Percentiles rank a stretch among this genome's conserved stretches.
Conservation (phyloP, 371 early-diverging fungal species). For the Mucor racemosus region DNA sequence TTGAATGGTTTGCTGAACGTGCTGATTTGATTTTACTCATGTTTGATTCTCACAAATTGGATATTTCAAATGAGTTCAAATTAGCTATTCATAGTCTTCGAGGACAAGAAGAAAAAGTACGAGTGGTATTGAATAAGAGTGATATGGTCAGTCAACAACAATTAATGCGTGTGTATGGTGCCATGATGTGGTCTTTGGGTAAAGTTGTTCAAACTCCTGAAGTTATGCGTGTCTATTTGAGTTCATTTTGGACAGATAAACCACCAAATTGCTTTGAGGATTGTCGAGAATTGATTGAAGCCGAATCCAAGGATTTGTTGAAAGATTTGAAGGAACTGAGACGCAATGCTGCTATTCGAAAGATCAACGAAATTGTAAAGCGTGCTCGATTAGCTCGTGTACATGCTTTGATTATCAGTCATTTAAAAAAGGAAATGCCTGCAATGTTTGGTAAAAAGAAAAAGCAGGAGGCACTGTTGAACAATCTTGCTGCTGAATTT, state of each 20-base stretch:
- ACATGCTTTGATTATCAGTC: slow-evolving; percentile 86
- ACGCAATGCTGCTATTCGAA: slow-evolving; percentile 85
- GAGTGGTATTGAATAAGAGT: slow-evolving; percentile 87
- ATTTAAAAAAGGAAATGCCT: slow-evolving; percentile 86
- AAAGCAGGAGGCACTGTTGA: slow-evolving; percentile 68
- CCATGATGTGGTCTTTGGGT: slow-evolving; percentile 94
- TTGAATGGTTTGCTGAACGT: slow-evolving; percentile 90
- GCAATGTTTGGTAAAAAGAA: slow-evolving; percentile 81
- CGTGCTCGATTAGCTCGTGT: slow-evolving; percentile 81
- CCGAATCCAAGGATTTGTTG: slow-evolving; percentile 81
- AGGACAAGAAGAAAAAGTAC: slow-evolving; percentile 87
- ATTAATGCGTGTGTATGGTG: slow-evolving; percentile 90
- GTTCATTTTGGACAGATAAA: slow-evolving; percentile 82
- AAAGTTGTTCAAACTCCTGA: slow-evolving; percentile 89
- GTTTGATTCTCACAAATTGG: slow-evolving; percentile 90
- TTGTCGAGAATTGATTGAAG: slow-evolving; percentile 68
- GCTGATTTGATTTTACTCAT: slow-evolving; percentile 83
- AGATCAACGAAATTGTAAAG: slow-evolving; percentile 91
- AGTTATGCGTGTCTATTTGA: slow-evolving; percentile 86
- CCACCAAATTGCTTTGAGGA: slow-evolving; percentile 78
- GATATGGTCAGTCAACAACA: slow-evolving; percentile 88
- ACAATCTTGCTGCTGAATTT: slow-evolving; percentile 69
- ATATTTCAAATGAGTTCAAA: slow-evolving; percentile 92
- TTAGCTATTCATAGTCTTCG: slow-evolving; percentile 76
- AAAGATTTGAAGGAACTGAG: slow-evolving; percentile 78